Evolutionary conservation across 2,329 filamentous ascomycete genomes (phyloP), one percentile per base, ranked within the genome.

Genomic region (Sporothrix phasma): DNA sequence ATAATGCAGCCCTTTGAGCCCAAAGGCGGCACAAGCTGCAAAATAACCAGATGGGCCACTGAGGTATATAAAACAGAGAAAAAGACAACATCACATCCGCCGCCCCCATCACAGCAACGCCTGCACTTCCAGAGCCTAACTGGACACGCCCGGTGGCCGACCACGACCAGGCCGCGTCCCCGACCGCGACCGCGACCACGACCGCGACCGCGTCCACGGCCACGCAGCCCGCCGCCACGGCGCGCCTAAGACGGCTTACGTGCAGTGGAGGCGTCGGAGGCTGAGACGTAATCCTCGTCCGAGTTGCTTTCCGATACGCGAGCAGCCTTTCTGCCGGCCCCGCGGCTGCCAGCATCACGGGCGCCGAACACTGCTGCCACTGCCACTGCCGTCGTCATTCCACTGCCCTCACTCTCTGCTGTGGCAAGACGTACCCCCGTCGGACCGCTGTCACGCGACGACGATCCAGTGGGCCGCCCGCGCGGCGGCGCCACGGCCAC

Each of bases 341-440:
- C 39, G 39, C 2, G 17, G 39, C 37, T 17, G 22, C 15, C 11
- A 22, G 6, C n/a, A n/a, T n/a, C n/a, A 19, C 22, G 4, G 31
- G 34, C n/a, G n/a, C 11, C 34, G n/a, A n/a, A n/a, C 29, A 6
- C 26, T 39, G n/a, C 10, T 19, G 51, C 31, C 29, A 37, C 34
- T 13, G 10, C 31, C 17, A n/a, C 39, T n/a, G 43, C 22, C 53
- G 8, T 17, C 17, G 34, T 15, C 53, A 15, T 60, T 26, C 17
- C 43, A 5, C 51, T 46, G 46, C 10, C 68, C n/a, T 71, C 69
- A 58, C 68, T 68, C 62, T 69, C 69, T 70, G 70, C 70, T 3
- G 70, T 69, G 10, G 69, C 66, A 31, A 76, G 69, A 24, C 74
- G 68, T 24, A 76, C 73, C 10, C 76, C 67, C 0, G 74, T 76